Evolutionary conservation across 192 early-diverging fungal species (phyloP).

Genomic region (Entomortierella beljakovae): DNA sequence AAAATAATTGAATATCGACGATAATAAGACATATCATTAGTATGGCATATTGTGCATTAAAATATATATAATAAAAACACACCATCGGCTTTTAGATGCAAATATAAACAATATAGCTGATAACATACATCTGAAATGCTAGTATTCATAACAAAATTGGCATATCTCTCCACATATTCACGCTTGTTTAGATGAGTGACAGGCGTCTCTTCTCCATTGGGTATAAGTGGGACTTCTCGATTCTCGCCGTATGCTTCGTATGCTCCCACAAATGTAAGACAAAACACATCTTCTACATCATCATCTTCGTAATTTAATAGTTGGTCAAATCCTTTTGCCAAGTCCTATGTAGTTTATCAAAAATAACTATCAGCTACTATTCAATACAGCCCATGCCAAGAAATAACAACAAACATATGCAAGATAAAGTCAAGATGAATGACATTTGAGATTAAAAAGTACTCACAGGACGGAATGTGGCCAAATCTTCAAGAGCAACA

Average conservation of each 20-base stretch:
- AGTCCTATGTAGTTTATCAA: too few relatives aligned
- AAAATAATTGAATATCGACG: too few relatives aligned
- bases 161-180: constrained; percentile 87
- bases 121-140: constrained; percentile 63
- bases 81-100: too few relatives aligned
- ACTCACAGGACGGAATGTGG: constrained; percentile 72
- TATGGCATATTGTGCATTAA: not conserved
- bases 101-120: not conserved
- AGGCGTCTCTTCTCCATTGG: constrained; percentile 65
- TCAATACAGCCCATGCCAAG: too few relatives aligned
- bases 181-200: constrained; percentile 75
- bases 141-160: constrained; percentile 84
- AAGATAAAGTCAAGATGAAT: too few relatives aligned
- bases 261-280: constrained; percentile 81
- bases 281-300: constrained; percentile 89
- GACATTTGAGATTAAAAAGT: too few relatives aligned
- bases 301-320: constrained; percentile 80
- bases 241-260: constrained; percentile 80
- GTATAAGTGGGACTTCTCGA: constrained; percentile 71
- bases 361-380: too few relatives aligned
- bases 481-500: constrained; percentile 83
- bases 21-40: not conserved
- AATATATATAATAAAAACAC: too few relatives aligned
- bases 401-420: too few relatives aligned
- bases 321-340: constrained; percentile 86